These are phyloP conservation scores for Arthrobotrys conoides DNA, from an alignment of 2,329 filamentous ascomycete species.

Conservation along the genomic window DNA sequence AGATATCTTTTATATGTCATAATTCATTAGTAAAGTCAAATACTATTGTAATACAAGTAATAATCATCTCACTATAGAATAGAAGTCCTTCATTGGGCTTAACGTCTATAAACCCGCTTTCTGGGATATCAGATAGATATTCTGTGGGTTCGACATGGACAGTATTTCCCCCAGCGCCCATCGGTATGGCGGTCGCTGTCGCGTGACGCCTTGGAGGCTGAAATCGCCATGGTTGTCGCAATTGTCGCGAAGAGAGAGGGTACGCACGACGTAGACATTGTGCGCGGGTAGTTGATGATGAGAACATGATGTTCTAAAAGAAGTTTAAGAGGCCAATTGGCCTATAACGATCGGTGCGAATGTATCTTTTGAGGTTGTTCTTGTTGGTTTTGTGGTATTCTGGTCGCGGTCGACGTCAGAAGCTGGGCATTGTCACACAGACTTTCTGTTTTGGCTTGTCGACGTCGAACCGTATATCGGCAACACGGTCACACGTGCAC, in stretches of 20 bases:
- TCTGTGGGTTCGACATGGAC: conserved; percentile 38
- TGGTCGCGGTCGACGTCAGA: conserved; percentile 1
- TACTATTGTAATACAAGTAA: background rate
- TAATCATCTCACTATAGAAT: conserved; percentile 81
- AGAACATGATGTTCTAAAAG: conserved; percentile 31
- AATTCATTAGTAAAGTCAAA: conserved; percentile 18
- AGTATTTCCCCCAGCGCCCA: conserved; percentile 3
- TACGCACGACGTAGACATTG: conserved; percentile 43
- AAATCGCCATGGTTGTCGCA: conserved; percentile 36
- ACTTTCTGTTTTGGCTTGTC: background rate
- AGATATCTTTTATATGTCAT: conserved; percentile 76
- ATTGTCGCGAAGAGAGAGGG: conserved; percentile 22
- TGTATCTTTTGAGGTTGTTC: background rate
- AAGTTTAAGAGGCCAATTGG: conserved; percentile 24
- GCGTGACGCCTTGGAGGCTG: conserved; percentile 43
- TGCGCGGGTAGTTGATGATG: conserved; percentile 24
- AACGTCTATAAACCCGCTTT: conserved; percentile 85
- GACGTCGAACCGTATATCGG: background rate
- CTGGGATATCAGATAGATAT: conserved; percentile 64
- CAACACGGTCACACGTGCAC: background rate
- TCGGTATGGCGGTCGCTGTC: conserved; percentile 23
- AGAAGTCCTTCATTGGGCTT: conserved; percentile 83
- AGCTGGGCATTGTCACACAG: conserved; percentile 16
- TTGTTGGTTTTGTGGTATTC: background rate
- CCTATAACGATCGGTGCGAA: background rate